Conservation (phyloP, 192 early-diverging fungal species). For the Umbelopsis sp. region DNA sequence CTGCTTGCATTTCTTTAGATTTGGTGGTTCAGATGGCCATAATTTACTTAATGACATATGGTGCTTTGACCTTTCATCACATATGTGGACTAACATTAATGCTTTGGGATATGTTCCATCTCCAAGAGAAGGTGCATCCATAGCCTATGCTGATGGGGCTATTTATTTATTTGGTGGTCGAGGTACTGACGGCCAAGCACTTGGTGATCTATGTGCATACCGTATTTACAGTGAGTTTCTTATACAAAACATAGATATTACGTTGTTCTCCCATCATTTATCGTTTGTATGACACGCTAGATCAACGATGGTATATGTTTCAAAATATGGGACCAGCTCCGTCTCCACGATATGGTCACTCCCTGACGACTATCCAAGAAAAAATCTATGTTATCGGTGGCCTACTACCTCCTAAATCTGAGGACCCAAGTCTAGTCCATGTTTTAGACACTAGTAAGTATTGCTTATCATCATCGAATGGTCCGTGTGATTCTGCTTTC, state of each 20-base stretch:
- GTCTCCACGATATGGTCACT: constrained; percentile 41
- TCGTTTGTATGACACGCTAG: constrained; percentile 20
- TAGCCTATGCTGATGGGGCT: constrained; percentile 44
- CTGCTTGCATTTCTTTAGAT: constrained; percentile 30
- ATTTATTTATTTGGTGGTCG: constrained; percentile 60
- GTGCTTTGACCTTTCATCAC: constrained; percentile 50
- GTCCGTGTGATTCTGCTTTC: background rate
- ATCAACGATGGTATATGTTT: constrained; percentile 53
- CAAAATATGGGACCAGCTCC: constrained; percentile 48
- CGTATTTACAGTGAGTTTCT: constrained; percentile 45
- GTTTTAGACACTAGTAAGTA: constrained; percentile 55
- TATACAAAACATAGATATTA: background rate
- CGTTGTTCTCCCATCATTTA: background rate
- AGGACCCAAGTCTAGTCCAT: constrained; percentile 43
- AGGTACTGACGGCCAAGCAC: constrained; percentile 44
- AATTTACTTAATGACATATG: constrained; percentile 58
- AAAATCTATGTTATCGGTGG: constrained; percentile 59
- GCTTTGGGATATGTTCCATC: constrained; percentile 48
- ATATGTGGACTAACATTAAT: constrained; percentile 46
- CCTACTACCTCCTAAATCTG: constrained; percentile 42
- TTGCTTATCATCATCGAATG: background rate
- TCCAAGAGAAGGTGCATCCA: constrained; percentile 45
- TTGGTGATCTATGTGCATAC: constrained; percentile 55
- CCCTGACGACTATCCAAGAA: constrained; percentile 51
- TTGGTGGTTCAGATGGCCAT: constrained; percentile 59